A percentile compares a stretch with the other conserved stretches of the same genome.
Evolutionary conservation across 768 basidiomycete species (phyloP).

Genomic region (Lepiota brunneoincarnata): DNA sequence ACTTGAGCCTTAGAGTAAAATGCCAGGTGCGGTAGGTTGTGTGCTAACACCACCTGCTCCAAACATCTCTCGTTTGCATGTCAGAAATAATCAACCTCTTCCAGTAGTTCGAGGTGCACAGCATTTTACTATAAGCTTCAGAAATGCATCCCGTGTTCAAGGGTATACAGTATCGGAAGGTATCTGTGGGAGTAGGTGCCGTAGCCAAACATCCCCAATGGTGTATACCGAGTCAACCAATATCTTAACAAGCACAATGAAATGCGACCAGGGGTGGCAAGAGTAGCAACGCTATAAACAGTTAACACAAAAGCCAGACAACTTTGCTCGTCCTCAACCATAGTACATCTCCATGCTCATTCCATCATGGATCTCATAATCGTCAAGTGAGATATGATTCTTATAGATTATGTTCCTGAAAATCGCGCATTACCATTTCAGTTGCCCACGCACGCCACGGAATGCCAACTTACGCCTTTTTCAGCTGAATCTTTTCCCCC

Average conservation of each 20-base stretch:
- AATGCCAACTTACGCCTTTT: conserved; percentile 79
- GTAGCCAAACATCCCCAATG: too few species aligned
- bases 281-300: too few species aligned
- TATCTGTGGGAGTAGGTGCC: too few species aligned
- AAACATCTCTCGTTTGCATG: neutral
- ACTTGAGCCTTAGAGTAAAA: neutral
- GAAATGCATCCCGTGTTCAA: too few species aligned
- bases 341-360: conserved; percentile 95
- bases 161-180: too few species aligned
- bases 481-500: conserved; percentile 80
- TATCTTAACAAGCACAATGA: too few species aligned
- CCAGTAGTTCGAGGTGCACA: too few species aligned
- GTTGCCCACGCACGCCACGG: neutral
- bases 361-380: conserved; percentile 92
- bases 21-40: neutral
- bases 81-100: too few species aligned
- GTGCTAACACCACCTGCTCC: neutral
- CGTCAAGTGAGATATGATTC: conserved; percentile 90
- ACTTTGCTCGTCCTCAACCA: conserved; percentile 1
- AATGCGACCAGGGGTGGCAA: too few species aligned
- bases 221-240: too few species aligned
- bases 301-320: too few species aligned
- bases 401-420: conserved; percentile 92
- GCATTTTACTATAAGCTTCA: too few species aligned
- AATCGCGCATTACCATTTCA: neutral